A percentile compares a stretch with the other conserved stretches of the same genome.
Conservation (phyloP, 1,139 yeast genomes). For the Ashbya aceris region DNA sequence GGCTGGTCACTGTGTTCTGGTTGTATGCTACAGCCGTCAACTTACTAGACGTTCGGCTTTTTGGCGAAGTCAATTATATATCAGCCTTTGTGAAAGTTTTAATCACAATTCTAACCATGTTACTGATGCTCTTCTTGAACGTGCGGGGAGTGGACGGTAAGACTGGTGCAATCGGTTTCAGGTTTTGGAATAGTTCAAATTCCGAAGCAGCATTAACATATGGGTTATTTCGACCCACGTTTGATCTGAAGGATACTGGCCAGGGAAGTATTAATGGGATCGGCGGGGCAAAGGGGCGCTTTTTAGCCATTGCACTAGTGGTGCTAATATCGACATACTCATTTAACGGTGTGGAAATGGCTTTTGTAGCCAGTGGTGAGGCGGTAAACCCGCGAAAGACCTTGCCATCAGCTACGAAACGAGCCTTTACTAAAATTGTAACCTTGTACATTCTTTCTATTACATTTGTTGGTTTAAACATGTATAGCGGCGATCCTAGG, state of each 20-base stretch:
- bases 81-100: slow-evolving; percentile 51
- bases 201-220: slow-evolving; percentile 45
- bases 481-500: slow-evolving; percentile 69
- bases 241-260: slow-evolving; percentile 49
- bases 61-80: slow-evolving; percentile 64
- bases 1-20: slow-evolving; percentile 53
- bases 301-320: slow-evolving; percentile 55
- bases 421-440: slow-evolving; percentile 62
- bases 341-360: slow-evolving; percentile 73
- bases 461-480: slow-evolving; percentile 58
- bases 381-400: slow-evolving; percentile 72
- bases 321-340: slow-evolving; percentile 59
- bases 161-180: slow-evolving; percentile 44
- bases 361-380: slow-evolving; percentile 81
- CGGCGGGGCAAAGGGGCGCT: slow-evolving; percentile 54
- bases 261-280: slow-evolving; percentile 36
- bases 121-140: slow-evolving; percentile 56
- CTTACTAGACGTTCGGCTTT: slow-evolving; percentile 54
- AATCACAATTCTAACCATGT: slow-evolving; percentile 44
- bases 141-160: slow-evolving; percentile 33
- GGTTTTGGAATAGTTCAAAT: slow-evolving; percentile 51
- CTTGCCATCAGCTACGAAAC: slow-evolving; percentile 64
- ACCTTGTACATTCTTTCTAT: slow-evolving; percentile 58
- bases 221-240: slow-evolving; percentile 65
- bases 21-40: slow-evolving; percentile 40